Evolutionary conservation across 164 flowering plant genomes (phyloP).

Genomic region (Stephania cephalantha): DNA sequence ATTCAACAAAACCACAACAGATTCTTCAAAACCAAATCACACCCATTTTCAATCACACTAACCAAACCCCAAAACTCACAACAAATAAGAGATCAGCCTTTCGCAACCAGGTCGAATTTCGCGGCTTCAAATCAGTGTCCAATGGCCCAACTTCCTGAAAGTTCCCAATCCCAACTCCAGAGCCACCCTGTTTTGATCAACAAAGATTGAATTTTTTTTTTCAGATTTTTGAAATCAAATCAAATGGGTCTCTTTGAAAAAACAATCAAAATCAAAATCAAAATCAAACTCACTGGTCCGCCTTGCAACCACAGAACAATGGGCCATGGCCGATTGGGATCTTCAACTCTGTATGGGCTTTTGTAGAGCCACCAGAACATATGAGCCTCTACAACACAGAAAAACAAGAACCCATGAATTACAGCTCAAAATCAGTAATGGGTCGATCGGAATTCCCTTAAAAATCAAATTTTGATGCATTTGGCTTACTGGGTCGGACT

Average conservation of each 20-base stretch:
- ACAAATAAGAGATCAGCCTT: slow-evolving; percentile 63
- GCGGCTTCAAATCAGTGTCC: slow-evolving; percentile 36
- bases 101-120: slow-evolving; percentile 57
- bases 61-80: slow-evolving; percentile 17
- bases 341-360: slow-evolving; percentile 42
- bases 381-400: slow-evolving; percentile 39
- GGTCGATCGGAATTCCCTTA: not conserved
- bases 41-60: not conserved
- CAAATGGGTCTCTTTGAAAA: not conserved
- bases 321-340: slow-evolving; percentile 49
- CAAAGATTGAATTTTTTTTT: not conserved
- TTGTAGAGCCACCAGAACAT: slow-evolving; percentile 60
- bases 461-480: not conserved
- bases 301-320: slow-evolving; percentile 60
- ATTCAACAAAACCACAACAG: not conserved
- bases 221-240: not conserved
- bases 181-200: slow-evolving; percentile 35
- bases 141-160: slow-evolving; percentile 55
- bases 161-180: slow-evolving; percentile 60
- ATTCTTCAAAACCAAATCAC: not conserved
- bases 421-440: not conserved
- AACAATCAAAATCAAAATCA: slow-evolving; percentile 21
- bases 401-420: not conserved
- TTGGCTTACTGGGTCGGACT: slow-evolving; percentile 43
- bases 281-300: slow-evolving; percentile 44